Percentiles rank a stretch among this genome's conserved stretches.
Evolutionary conservation across 129 eudicot genomes (phyloP).

Genomic region (Flaveria robusta): DNA sequence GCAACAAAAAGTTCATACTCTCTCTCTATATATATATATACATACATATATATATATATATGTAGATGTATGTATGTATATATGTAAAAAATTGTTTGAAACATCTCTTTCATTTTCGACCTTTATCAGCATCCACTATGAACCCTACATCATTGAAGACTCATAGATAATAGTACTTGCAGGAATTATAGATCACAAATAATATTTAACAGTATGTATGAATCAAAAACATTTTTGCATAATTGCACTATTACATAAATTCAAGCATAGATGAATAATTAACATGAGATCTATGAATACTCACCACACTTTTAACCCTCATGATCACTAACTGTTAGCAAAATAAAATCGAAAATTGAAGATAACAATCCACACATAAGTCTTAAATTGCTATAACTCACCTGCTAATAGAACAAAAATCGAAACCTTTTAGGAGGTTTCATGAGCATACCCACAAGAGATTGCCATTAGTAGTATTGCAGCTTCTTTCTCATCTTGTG

Average conservation of each 20-base stretch:
- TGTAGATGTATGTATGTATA: too few species aligned
- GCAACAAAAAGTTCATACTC: conserved; percentile 30
- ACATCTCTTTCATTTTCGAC: conserved; percentile 21
- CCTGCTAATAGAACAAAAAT: conserved; percentile 5
- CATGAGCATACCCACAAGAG: conserved; percentile 56
- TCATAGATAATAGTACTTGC: not conserved
- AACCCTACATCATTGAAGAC: conserved; percentile 5
- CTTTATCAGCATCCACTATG: conserved; percentile 12
- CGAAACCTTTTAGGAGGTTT: not conserved
- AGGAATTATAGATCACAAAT: not conserved
- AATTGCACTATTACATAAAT: not conserved
- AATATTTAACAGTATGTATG: not conserved
- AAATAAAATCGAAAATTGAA: conserved; percentile 14
- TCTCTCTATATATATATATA: conserved; percentile 18
- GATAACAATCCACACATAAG: conserved; percentile 29
- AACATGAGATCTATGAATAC: conserved; percentile 27
- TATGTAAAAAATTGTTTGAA: conserved; percentile 1
- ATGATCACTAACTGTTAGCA: conserved; percentile 20
- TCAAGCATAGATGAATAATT: conserved; percentile 25
- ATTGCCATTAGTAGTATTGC: conserved; percentile 65
- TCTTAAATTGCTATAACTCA: conserved; percentile 28
- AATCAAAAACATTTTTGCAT: conserved; percentile 6
- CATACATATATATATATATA: not conserved
- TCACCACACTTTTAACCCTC: conserved; percentile 16
- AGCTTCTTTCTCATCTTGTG: conserved; percentile 61